Evolutionary conservation across 2,329 filamentous ascomycete genomes (phyloP).

Genomic region (Thelonectria discophora): DNA sequence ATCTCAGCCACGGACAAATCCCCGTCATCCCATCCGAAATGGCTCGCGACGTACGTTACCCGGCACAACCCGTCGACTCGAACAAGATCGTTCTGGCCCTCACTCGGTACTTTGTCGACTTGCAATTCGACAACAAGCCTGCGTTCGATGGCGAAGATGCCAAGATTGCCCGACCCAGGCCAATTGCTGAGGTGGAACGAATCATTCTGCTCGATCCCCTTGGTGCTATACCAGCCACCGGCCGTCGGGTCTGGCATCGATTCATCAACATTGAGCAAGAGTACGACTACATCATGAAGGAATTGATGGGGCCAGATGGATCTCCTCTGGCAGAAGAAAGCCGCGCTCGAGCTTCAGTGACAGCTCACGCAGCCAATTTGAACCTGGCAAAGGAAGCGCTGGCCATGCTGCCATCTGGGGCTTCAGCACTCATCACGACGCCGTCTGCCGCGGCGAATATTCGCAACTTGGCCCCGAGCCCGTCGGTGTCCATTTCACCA

Average conservation of each 20-base stretch:
- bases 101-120: slow-evolving; percentile 76
- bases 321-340: slow-evolving; percentile 46
- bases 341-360: slow-evolving; percentile 40
- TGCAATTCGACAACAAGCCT: slow-evolving; percentile 55
- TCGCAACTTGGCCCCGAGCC: slow-evolving; percentile 49
- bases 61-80: slow-evolving; percentile 53
- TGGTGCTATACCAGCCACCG: slow-evolving; percentile 80
- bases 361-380: slow-evolving; percentile 74
- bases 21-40: slow-evolving; percentile 55
- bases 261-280: slow-evolving; percentile 97
- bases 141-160: slow-evolving; percentile 26
- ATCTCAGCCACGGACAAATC: slow-evolving; percentile 46
- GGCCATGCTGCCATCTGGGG: slow-evolving; percentile 79
- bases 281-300: slow-evolving; percentile 72
- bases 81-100: slow-evolving; percentile 78
- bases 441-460: slow-evolving; percentile 77
- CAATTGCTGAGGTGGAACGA: slow-evolving; percentile 76
- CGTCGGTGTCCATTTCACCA: slow-evolving; percentile 52
- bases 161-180: slow-evolving; percentile 52
- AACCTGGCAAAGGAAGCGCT: slow-evolving; percentile 75
- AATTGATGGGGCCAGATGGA: slow-evolving; percentile 58
- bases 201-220: slow-evolving; percentile 88
- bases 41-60: slow-evolving; percentile 52
- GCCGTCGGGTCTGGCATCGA: slow-evolving; percentile 49
- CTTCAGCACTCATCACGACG: slow-evolving; percentile 89